Conservation (phyloP, 768 basidiomycete species). For the Clavaria fumosa region DNA sequence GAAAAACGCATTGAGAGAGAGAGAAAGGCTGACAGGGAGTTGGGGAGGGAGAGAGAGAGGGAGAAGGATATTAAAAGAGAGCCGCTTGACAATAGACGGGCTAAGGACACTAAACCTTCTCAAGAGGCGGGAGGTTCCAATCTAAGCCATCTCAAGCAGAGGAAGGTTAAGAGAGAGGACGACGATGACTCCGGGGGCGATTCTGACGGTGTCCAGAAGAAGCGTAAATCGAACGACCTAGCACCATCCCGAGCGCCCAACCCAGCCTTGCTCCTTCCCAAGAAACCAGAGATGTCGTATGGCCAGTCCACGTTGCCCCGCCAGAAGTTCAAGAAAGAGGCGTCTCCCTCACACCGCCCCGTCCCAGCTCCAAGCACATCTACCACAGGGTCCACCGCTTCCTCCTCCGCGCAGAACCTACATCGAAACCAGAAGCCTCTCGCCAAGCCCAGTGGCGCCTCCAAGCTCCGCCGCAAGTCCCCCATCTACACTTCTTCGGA, state of each 20-base stretch:
- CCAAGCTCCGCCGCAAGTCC: constrained; percentile 35
- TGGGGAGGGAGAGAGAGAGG: constrained; percentile 7
- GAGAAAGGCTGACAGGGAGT: constrained; percentile 14
- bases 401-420: constrained; percentile 8
- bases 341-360: constrained; percentile 16
- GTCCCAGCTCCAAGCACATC: constrained; percentile 9
- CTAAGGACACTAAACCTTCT: constrained; percentile 27
- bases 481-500: constrained; percentile 57
- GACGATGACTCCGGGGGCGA: too few species aligned
- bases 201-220: constrained; percentile 23
- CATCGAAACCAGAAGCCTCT: too few species aligned
- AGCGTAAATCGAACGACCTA: constrained; percentile 27
- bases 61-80: too few species aligned
- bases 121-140: too few species aligned
- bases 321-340: constrained; percentile 26
- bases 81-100: too few species aligned
- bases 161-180: too few species aligned
- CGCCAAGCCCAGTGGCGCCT: constrained; percentile 4
- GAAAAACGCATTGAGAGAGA: constrained; percentile 5
- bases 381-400: constrained; percentile 11
- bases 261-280: constrained; percentile 18
- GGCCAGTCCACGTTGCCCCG: constrained; percentile 11
- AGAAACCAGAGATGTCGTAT: constrained; percentile 20
- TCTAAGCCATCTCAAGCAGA: too few species aligned
- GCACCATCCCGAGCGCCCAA: constrained; percentile 9